These are phyloP conservation scores for Fusarium brevicatenulatum DNA, from an alignment of 2,329 filamentous ascomycete genomes.

Conservation along the genomic window DNA sequence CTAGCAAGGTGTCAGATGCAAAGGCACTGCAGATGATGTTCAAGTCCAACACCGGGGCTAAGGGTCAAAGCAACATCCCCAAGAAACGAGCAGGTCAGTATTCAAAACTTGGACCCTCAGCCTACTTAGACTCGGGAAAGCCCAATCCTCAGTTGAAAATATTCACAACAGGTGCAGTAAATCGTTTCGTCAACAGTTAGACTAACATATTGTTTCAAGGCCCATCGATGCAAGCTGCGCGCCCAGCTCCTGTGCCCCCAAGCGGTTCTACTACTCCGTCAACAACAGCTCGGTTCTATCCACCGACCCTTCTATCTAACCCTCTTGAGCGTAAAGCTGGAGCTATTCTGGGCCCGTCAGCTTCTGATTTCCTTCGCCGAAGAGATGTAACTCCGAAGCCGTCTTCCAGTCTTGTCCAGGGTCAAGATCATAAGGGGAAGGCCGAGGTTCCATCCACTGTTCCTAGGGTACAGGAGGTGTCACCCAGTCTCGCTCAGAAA, in stretches of 20 bases:
- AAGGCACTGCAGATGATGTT: conserved; percentile 43
- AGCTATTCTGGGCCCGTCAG: conserved; percentile 33
- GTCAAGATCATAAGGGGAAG: background rate
- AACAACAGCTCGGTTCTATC: conserved; percentile 37
- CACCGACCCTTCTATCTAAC: conserved; percentile 10
- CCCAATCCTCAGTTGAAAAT: background rate
- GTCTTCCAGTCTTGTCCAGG: background rate
- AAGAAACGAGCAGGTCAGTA: conserved; percentile 25
- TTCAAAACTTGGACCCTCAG: background rate
- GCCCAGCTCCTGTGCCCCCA: background rate
- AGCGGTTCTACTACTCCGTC: conserved; percentile 6
- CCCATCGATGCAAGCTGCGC: background rate
- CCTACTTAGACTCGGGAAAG: background rate
- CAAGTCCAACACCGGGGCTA: background rate
- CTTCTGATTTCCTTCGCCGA: conserved; percentile 39
- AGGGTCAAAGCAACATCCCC: conserved; percentile 1
- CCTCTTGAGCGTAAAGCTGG: conserved; percentile 19
- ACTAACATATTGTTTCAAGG: conserved; percentile 12
- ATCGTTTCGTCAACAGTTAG: background rate
- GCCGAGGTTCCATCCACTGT: background rate
- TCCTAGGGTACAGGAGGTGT: background rate
- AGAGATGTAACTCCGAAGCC: conserved; percentile 7
- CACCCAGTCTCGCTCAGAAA: background rate
- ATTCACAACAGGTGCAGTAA: background rate
- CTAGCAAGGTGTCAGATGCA: conserved; percentile 43